Conservation (phyloP, 2,329 filamentous ascomycete genomes). For the Clonostachys rhizophaga region DNA sequence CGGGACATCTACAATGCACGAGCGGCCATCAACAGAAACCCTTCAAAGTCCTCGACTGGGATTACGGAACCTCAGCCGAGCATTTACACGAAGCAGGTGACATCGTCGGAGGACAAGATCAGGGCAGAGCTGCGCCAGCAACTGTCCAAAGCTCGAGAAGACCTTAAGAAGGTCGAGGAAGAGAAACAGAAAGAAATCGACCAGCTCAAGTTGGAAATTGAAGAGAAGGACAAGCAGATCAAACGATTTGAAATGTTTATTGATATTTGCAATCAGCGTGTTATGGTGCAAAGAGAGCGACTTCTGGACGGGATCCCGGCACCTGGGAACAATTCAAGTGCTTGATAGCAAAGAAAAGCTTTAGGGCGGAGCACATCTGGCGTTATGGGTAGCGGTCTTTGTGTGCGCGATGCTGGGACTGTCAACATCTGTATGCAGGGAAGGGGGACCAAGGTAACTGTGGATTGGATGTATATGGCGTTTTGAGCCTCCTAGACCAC, state of each 20-base stretch:
- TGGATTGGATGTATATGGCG: too few relatives aligned
- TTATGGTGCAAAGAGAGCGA: conserved; percentile 57
- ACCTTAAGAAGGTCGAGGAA: conserved; percentile 48
- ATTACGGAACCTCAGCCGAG: conserved; percentile 55
- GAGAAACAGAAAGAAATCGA: conserved; percentile 55
- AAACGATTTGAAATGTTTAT: conserved; percentile 65
- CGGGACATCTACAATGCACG: conserved; percentile 65
- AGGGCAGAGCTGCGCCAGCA: conserved; percentile 57
- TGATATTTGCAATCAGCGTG: conserved; percentile 63
- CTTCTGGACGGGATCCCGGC: conserved; percentile 16
- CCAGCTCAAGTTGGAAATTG: conserved; percentile 52
- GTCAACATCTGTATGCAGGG: too few relatives aligned
- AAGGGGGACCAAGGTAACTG: too few relatives aligned
- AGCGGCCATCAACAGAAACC: conserved; percentile 62
- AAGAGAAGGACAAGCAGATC: conserved; percentile 59
- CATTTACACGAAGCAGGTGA: conserved; percentile 62
- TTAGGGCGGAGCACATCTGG: too few relatives aligned
- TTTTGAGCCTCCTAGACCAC: too few relatives aligned
- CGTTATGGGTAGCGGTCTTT: too few relatives aligned
- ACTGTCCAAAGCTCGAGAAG: conserved; percentile 52
- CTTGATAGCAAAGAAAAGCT: neutral
- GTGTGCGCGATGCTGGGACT: too few relatives aligned
- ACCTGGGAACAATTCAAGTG: neutral
- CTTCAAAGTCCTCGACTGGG: conserved; percentile 54
- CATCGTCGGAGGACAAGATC: conserved; percentile 60